A percentile compares a stretch with the other conserved stretches of the same genome.
phyloP scores from a whole-genome alignment of 176 grass and related monocot genomes.

The Leersia perrieri region DNA sequence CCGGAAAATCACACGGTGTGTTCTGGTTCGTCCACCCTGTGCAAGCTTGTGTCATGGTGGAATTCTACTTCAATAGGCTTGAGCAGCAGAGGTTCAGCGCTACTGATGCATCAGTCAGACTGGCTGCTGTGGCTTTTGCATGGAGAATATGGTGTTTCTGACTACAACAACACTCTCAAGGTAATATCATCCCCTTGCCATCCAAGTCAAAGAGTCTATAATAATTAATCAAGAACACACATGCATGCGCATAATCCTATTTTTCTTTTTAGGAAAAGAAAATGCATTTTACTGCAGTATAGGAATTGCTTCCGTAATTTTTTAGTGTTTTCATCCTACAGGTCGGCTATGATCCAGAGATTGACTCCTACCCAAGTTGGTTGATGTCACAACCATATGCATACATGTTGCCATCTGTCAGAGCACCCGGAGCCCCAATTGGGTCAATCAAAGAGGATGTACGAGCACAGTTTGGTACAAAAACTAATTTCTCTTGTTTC shows the following conservation, averaged over 20 bases:
- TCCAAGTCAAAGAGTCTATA: background rate
- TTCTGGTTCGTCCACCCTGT: constrained; percentile 68
- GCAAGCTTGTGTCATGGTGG: constrained; percentile 91
- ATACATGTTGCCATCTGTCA: constrained; percentile 57
- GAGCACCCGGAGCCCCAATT: constrained; percentile 54
- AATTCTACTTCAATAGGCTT: background rate
- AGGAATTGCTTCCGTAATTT: background rate
- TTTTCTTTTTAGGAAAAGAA: too few species aligned
- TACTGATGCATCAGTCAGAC: constrained; percentile 92
- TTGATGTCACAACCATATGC: constrained; percentile 61
- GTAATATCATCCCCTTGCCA: constrained; percentile 14
- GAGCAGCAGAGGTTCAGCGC: constrained; percentile 14
- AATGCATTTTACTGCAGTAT: background rate
- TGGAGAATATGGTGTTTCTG: constrained; percentile 61
- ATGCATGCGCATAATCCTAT: too few species aligned
- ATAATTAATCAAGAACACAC: too few species aligned
- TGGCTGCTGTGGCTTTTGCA: constrained; percentile 92
- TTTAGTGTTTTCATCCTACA: background rate
- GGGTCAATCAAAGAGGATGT: constrained; percentile 59
- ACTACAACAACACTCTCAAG: constrained; percentile 90
- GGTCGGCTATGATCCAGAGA: constrained; percentile 75
- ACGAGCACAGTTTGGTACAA: constrained; percentile 52
- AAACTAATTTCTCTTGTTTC: background rate
- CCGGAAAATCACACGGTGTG: constrained; percentile 75
- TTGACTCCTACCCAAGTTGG: constrained; percentile 71